These are phyloP conservation scores for Chamaenerion angustifolium DNA, from an alignment of 345 rosid genomes.

Conservation along the genomic window DNA sequence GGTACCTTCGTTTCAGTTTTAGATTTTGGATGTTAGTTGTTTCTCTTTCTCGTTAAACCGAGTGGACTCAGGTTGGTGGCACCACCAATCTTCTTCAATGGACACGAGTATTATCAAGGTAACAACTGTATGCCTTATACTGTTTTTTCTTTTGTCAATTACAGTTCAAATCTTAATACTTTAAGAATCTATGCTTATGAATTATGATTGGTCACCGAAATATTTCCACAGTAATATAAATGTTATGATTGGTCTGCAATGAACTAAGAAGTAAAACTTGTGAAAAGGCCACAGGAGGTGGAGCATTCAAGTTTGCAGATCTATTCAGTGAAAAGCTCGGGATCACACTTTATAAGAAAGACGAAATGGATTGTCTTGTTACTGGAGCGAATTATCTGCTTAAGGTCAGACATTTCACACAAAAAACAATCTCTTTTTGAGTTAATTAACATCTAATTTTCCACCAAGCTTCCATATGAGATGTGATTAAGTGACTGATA, in stretches of 20 bases:
- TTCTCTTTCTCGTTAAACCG: background rate
- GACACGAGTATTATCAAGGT: slow-evolving; percentile 57
- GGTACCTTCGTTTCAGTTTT: background rate
- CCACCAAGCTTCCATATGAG: background rate
- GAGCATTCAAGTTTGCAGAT: slow-evolving; percentile 86
- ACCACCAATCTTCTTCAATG: slow-evolving; percentile 15
- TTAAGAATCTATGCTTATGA: too few species aligned
- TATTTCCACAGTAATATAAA: too few species aligned
- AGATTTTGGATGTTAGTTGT: background rate
- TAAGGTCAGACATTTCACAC: slow-evolving; percentile 38
- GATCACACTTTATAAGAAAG: slow-evolving; percentile 72
- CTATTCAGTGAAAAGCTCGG: slow-evolving; percentile 84
- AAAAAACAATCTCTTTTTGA: background rate
- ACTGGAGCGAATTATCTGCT: slow-evolving; percentile 90
- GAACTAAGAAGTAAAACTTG: slow-evolving; percentile 6
- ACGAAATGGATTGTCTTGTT: slow-evolving; percentile 92
- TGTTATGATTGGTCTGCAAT: background rate
- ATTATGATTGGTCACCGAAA: too few species aligned
- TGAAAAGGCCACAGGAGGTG: slow-evolving; percentile 95
- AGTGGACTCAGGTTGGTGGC: slow-evolving; percentile 41
- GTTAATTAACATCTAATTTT: too few species aligned
- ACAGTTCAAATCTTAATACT: too few species aligned
- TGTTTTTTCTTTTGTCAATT: too few species aligned
- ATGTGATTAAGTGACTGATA: background rate
- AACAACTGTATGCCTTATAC: slow-evolving; percentile 6